phyloP scores from a whole-genome alignment of 2,329 filamentous ascomycete species.

The Neoascochyta sp. region DNA sequence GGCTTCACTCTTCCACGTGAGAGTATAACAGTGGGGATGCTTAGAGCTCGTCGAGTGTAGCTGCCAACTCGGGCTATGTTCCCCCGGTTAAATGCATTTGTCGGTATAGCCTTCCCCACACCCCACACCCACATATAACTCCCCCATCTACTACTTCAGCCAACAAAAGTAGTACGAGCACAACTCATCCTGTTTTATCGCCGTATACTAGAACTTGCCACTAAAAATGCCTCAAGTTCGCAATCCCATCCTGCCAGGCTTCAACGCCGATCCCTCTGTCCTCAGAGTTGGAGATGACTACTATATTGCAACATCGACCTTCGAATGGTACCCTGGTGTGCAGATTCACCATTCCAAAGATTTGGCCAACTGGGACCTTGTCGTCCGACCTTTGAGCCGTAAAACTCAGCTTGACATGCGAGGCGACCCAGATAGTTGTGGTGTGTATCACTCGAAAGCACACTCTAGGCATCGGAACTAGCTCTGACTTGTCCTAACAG shows the following conservation, averaged over 20 bases:
- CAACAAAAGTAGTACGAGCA: too few species aligned
- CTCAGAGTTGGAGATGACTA: conserved; percentile 50
- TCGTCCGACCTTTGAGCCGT: conserved; percentile 51
- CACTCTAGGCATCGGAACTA: too few species aligned
- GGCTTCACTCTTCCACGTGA: too few species aligned
- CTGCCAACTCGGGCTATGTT: conserved; percentile 6
- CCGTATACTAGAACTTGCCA: too few species aligned
- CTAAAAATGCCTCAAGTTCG: conserved; percentile 32
- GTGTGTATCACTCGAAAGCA: conserved; percentile 22
- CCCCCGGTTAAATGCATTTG: conserved; percentile 7
- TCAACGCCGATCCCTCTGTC: conserved; percentile 61
- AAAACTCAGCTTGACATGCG: conserved; percentile 52
- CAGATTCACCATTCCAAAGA: conserved; percentile 58
- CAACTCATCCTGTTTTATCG: too few species aligned
- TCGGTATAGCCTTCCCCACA: too few species aligned
- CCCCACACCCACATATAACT: too few species aligned
- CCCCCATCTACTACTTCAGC: too few species aligned
- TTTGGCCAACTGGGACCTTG: conserved; percentile 52
- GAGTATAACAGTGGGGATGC: too few species aligned
- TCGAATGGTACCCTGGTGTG: conserved; percentile 60
- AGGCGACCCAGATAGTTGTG: conserved; percentile 51
- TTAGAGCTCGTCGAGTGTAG: too few species aligned
- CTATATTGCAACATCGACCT: conserved; percentile 60
- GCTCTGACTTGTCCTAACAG: too few species aligned
- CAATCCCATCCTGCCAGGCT: conserved; percentile 57